A percentile compares a stretch with the other conserved stretches of the same genome.
Conservation (phyloP, 257 asterid species). For the Primulina eburnea region DNA sequence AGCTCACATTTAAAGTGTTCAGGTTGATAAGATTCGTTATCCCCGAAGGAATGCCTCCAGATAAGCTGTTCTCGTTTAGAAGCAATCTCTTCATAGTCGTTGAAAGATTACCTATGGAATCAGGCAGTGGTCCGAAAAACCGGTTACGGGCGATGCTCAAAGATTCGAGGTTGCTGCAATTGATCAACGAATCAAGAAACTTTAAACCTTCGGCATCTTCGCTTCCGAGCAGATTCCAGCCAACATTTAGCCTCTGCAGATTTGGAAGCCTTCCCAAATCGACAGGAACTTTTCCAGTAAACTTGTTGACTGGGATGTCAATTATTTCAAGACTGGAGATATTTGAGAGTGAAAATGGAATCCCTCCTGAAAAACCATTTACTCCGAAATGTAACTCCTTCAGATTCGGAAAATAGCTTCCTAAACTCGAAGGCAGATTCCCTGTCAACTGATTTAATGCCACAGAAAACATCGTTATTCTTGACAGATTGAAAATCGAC, state of each 20-base stretch:
- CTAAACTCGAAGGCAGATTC: conserved; percentile 18
- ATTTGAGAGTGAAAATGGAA: conserved; percentile 24
- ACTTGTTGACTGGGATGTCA: conserved; percentile 2
- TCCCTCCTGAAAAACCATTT: conserved; percentile 12
- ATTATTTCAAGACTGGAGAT: conserved; percentile 18
- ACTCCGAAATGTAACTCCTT: conserved; percentile 18
- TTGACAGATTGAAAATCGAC: conserved; percentile 26
- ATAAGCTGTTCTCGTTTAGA: conserved; percentile 13
- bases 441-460: conserved; percentile 22
- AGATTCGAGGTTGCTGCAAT: conserved; percentile 18
- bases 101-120: conserved; percentile 24
- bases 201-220: background rate
- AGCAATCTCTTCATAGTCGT: conserved; percentile 16
- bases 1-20: conserved; percentile 14
- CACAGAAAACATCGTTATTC: conserved; percentile 13
- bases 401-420: conserved; percentile 1
- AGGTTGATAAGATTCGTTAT: conserved; percentile 21
- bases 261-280: conserved; percentile 16
- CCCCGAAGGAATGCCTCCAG: conserved; percentile 20
- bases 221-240: conserved; percentile 20
- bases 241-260: conserved; percentile 16
- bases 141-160: conserved; percentile 15
- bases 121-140: conserved; percentile 20
- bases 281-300: conserved; percentile 11
- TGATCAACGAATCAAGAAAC: conserved; percentile 16